Conservation (phyloP, 176 grass and related monocot genomes). For the Saccharum officinarum region DNA sequence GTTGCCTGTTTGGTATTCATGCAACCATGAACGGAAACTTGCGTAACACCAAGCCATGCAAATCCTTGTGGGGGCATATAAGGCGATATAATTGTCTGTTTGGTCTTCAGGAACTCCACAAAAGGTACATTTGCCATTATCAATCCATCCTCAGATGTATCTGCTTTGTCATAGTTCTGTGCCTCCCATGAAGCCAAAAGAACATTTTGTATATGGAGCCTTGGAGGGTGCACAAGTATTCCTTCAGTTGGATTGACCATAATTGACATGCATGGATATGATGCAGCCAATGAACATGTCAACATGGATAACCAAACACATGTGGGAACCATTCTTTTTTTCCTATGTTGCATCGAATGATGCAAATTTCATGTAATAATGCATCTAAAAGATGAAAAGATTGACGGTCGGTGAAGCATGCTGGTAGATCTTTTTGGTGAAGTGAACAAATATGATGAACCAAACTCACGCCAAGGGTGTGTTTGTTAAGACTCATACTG, state of each 20-base stretch:
- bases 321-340: conserved; percentile 15
- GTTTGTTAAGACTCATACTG: conserved; percentile 48
- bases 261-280: conserved; percentile 28
- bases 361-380: conserved; percentile 46
- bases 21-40: background rate
- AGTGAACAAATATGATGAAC: conserved; percentile 53
- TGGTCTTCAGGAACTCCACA: background rate
- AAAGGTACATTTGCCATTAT: background rate
- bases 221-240: background rate
- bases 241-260: conserved; percentile 17
- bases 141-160: background rate
- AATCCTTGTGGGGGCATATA: background rate
- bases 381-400: conserved; percentile 38
- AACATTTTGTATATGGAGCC: conserved; percentile 2
- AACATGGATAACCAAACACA: background rate
- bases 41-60: background rate
- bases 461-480: conserved; percentile 53
- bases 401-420: conserved; percentile 62
- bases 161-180: background rate
- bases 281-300: background rate
- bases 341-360: conserved; percentile 35
- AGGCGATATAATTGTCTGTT: background rate
- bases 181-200: background rate
- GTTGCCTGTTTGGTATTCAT: background rate
- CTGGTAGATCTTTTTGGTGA: conserved; percentile 33